These are phyloP conservation scores for Daucus carota DNA, from an alignment of 129 eudicot genomes.

Conservation along the genomic window DNA sequence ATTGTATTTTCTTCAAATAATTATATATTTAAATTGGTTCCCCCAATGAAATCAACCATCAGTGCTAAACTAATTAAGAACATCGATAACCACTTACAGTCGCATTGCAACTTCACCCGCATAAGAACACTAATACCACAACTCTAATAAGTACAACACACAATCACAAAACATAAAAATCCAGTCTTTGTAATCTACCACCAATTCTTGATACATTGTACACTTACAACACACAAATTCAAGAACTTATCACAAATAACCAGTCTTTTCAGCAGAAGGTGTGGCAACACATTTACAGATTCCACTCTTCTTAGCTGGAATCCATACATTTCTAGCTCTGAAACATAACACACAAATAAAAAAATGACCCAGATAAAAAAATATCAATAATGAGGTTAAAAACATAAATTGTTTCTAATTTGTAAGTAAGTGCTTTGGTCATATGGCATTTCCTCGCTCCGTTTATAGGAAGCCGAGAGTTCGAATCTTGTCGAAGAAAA, in stretches of 20 bases:
- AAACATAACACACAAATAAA: not conserved
- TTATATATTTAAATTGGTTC: not conserved
- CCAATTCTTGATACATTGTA: not conserved
- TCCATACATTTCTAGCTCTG: constrained; percentile 34
- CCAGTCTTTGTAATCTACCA: not conserved
- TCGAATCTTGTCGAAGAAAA: too few relatives aligned
- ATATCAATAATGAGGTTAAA: not conserved
- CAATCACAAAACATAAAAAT: not conserved
- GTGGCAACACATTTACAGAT: constrained; percentile 66
- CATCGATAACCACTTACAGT: not conserved
- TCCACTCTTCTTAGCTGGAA: constrained; percentile 24
- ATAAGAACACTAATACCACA: not conserved
- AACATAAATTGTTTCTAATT: too few relatives aligned
- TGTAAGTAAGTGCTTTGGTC: too few relatives aligned
- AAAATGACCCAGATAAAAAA: not conserved
- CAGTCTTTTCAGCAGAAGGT: constrained; percentile 46
- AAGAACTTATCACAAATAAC: constrained; percentile 13
- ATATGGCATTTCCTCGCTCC: too few relatives aligned
- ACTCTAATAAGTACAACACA: not conserved
- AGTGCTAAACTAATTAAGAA: not conserved
- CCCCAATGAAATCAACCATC: not conserved
- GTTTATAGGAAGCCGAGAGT: too few relatives aligned
- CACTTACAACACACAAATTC: too few relatives aligned
- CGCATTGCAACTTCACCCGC: not conserved
- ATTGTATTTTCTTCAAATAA: not conserved